Evolutionary conservation across 176 grass and related monocot species (phyloP).

Genomic region (Carex pumila): DNA sequence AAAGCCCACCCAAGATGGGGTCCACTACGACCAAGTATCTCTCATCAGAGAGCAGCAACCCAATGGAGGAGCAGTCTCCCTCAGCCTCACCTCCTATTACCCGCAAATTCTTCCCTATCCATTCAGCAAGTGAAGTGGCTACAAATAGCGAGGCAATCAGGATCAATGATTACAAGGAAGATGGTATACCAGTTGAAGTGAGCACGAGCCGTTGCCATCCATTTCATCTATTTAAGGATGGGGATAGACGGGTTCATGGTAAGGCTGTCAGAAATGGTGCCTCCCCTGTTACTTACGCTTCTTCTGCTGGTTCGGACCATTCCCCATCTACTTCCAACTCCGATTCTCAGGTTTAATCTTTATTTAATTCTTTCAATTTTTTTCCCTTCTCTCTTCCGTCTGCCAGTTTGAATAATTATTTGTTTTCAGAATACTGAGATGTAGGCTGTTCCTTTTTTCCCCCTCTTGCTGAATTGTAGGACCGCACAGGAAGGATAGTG

Average conservation of each 20-base stretch:
- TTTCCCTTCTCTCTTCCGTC: conserved; percentile 9
- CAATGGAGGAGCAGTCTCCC: conserved; percentile 82
- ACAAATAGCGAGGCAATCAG: conserved; percentile 23
- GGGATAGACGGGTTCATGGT: conserved; percentile 45
- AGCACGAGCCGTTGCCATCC: conserved; percentile 57
- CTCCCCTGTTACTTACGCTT: conserved; percentile 55
- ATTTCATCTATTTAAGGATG: conserved; percentile 60
- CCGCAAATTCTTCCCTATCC: conserved; percentile 79
- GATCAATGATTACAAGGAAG: conserved; percentile 52
- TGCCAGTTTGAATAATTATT: neutral
- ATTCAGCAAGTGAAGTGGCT: conserved; percentile 37
- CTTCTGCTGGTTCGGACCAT: conserved; percentile 87
- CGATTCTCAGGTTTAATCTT: conserved; percentile 65
- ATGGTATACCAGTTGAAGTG: conserved; percentile 49
- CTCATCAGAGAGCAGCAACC: conserved; percentile 96
- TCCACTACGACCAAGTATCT: conserved; percentile 69
- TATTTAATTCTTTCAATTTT: neutral
- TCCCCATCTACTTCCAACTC: conserved; percentile 94
- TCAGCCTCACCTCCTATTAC: conserved; percentile 81
- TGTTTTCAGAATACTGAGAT: neutral
- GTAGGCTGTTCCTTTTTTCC: neutral
- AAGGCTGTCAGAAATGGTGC: conserved; percentile 35
- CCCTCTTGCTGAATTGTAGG: conserved; percentile 37
- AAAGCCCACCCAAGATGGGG: conserved; percentile 52
- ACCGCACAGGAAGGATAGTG: conserved; percentile 88